phyloP scores from a whole-genome alignment of 371 early-diverging fungal genomes.

The Mortierella sp. region DNA sequence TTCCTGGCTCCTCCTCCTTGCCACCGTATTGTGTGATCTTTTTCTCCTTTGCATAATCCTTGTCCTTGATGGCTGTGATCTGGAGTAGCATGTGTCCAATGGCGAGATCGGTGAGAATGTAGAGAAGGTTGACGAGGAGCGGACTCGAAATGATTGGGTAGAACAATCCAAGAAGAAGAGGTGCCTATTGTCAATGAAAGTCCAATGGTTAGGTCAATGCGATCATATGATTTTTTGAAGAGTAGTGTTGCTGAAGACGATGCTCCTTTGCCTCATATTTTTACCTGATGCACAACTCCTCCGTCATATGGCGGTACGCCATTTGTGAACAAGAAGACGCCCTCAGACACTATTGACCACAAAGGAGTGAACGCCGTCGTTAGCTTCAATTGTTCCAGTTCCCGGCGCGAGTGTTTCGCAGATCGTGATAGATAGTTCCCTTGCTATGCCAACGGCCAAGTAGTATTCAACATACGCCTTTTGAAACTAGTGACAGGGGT shows the following conservation, averaged over 20 bases:
- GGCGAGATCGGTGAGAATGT: constrained; percentile 71
- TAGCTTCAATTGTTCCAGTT: not conserved
- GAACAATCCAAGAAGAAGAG: constrained; percentile 82
- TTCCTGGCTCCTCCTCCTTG: constrained; percentile 37
- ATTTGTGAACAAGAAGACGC: constrained; percentile 82
- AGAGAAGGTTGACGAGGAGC: constrained; percentile 67
- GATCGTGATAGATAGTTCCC: not conserved
- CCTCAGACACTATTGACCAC: constrained; percentile 81
- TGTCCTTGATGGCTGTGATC: constrained; percentile 64
- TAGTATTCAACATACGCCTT: constrained; percentile 68
- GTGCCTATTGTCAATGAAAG: constrained; percentile 66
- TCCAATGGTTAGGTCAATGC: not conserved
- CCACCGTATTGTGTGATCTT: constrained; percentile 40
- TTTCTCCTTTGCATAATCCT: constrained; percentile 25
- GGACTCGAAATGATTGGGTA: constrained; percentile 69
- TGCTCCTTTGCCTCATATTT: not conserved
- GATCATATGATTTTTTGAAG: not conserved
- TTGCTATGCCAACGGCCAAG: not conserved
- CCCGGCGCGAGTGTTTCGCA: not conserved
- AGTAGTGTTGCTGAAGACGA: not conserved
- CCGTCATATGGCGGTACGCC: constrained; percentile 92
- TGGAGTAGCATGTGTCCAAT: constrained; percentile 69
- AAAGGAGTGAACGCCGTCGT: not conserved
- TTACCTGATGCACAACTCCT: constrained; percentile 88
- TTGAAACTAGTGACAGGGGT: constrained; percentile 92